phyloP scores from a whole-genome alignment of 139 green algal species.

The Coccomyxa sp. region DNA sequence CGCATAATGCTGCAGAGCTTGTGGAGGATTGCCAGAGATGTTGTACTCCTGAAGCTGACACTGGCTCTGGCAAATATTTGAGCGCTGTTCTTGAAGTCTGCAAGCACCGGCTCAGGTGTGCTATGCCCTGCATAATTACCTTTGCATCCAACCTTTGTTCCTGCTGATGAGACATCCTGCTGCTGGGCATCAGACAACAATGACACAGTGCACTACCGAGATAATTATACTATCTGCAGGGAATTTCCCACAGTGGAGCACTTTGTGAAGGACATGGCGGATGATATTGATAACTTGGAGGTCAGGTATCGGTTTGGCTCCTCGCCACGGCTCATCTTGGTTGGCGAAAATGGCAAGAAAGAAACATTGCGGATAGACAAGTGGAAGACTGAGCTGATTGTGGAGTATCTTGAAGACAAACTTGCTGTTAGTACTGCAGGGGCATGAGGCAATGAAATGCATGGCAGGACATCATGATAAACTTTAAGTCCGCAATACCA shows the following conservation, averaged over 20 bases:
- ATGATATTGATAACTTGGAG: background rate
- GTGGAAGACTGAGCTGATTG: constrained; percentile 20
- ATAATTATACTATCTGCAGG: background rate
- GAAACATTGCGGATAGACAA: constrained; percentile 16
- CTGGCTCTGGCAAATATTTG: background rate
- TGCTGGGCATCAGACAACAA: background rate
- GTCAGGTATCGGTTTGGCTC: constrained; percentile 10
- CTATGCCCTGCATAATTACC: background rate
- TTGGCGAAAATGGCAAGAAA: background rate
- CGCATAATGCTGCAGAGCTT: background rate
- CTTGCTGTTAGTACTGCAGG: background rate
- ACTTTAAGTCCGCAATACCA: too few species aligned
- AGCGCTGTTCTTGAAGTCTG: constrained; percentile 15
- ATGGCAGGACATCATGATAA: too few species aligned
- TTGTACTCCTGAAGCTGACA: background rate
- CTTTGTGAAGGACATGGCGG: constrained; percentile 8
- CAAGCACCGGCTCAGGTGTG: constrained; percentile 13
- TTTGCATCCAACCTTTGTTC: background rate
- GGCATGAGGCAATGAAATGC: too few species aligned
- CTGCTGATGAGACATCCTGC: background rate
- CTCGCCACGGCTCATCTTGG: constrained; percentile 6
- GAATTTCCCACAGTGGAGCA: constrained; percentile 16
- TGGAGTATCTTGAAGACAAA: constrained; percentile 16
- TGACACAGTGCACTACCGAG: background rate
- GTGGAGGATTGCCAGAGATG: constrained; percentile 14